Base-by-base conservation (phyloP, 768 basidiomycete species). In the Phanerodontia chrysosporium region DNA sequence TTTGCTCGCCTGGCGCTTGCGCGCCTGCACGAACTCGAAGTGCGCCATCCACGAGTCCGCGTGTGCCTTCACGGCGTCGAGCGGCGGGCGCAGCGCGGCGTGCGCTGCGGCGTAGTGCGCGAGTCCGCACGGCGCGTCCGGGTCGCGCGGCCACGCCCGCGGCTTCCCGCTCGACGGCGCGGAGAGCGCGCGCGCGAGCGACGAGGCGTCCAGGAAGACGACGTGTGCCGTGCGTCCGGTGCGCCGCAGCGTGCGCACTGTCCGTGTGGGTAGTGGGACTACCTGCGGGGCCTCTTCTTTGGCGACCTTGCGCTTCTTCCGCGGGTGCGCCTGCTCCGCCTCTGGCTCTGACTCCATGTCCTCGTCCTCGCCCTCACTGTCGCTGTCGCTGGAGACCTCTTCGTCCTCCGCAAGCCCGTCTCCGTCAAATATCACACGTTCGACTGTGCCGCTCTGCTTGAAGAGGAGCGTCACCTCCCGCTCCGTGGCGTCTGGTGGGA, bases 401-500 rank as follows among this genome's bases (percentile, higher is more conserved):
- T 76, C 76, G 51, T 67, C 69, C 32, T 71, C 74, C 14, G 74
- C 79, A 22, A 77, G 77, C 36, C 76, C 76, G 60, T 83, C 80
- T 14, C 75, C 73, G 56, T 85, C 81, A 65, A 94, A 89, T 1
- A 84, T 63, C 10, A 94, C 84, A 51, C 77, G 78, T 70, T 96
- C 95, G 18, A 95, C 79, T 0, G 85, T 86, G 24, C 95, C 94
- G 57, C 80, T 84, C 24, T 78, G 66, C 67, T 86, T 86, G 77
- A 95, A 95, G n/a, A 97, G 76, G 12, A 82, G 73, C 1, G 84
- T 75, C 0, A 97, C 72, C 66, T 94, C 92, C 36, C 90, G 79
- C 64, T 91, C 90, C 1, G 91, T 90, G 2, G 91, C 83, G 69
- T 96, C 93, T 57, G 92, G 87, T 1, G 95, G 94, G 5, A 95